Evolutionary conservation across 441 rosid species (phyloP).

Genomic region (Biscutella laevigata): DNA sequence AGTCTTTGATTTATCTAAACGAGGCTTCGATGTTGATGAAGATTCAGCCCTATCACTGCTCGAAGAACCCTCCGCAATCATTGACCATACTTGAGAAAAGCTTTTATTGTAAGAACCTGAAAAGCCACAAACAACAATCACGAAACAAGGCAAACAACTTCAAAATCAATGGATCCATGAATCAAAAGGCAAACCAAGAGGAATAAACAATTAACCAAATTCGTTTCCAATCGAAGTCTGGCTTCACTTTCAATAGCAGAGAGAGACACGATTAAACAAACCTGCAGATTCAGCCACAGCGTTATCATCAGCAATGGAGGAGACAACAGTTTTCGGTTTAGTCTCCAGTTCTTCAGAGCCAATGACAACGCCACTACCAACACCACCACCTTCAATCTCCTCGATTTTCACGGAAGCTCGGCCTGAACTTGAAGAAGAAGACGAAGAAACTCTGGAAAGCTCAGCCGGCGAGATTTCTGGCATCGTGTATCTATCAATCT

Average conservation of each 20-base stretch:
- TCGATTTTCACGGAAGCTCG: slow-evolving; percentile 33
- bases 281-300: slow-evolving; percentile 39
- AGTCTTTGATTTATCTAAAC: slow-evolving; percentile 62
- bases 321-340: slow-evolving; percentile 20
- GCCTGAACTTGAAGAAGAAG: slow-evolving; percentile 31
- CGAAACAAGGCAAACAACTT: not conserved
- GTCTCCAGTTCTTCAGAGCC: slow-evolving; percentile 27
- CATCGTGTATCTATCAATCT: slow-evolving; percentile 29
- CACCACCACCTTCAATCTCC: slow-evolving; percentile 32
- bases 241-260: too few relatives aligned
- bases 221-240: too few relatives aligned
- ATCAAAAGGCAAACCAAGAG: not conserved
- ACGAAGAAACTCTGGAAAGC: slow-evolving; percentile 24
- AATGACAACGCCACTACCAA: slow-evolving; percentile 15
- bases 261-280: too few relatives aligned
- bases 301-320: slow-evolving; percentile 28
- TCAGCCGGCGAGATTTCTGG: slow-evolving; percentile 34
- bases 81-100: slow-evolving; percentile 30
- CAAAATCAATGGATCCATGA: not conserved
- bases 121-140: not conserved
- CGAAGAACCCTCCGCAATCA: slow-evolving; percentile 30
- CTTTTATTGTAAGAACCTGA: slow-evolving; percentile 33
- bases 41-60: slow-evolving; percentile 35
- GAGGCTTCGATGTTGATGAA: slow-evolving; percentile 33
- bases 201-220: slow-evolving; percentile 4